A percentile compares a stretch with the other conserved stretches of the same genome.
Evolutionary conservation across 768 basidiomycete species (phyloP).

Genomic region (Termitomyces sp.): DNA sequence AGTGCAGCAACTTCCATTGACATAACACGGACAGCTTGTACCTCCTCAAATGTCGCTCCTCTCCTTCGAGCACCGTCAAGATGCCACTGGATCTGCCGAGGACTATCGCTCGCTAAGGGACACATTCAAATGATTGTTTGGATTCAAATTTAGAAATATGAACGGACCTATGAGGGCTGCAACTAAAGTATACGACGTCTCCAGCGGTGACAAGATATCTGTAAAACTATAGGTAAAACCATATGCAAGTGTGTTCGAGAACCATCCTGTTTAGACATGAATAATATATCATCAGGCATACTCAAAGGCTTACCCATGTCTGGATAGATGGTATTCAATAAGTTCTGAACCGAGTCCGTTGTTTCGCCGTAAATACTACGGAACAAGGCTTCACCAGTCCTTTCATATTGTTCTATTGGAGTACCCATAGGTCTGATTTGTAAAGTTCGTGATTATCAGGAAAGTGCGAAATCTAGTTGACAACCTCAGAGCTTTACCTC

Average conservation of each 20-base stretch:
- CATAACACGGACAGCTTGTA: constrained; percentile 50
- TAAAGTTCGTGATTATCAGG: neutral
- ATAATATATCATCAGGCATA: neutral
- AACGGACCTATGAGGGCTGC: constrained; percentile 45
- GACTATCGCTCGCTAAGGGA: constrained; percentile 45
- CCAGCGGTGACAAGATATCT: constrained; percentile 42
- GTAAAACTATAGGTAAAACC: constrained; percentile 52
- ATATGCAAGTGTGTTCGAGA: constrained; percentile 51
- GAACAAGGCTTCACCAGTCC: constrained; percentile 42
- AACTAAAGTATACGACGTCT: constrained; percentile 61
- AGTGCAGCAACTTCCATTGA: constrained; percentile 46
- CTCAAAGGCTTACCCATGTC: constrained; percentile 49
- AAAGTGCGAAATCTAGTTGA: neutral
- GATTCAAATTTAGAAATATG: neutral
- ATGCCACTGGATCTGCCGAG: constrained; percentile 66
- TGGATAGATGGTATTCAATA: constrained; percentile 54
- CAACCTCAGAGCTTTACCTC: constrained; percentile 24
- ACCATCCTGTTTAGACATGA: constrained; percentile 40
- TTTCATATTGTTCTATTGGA: constrained; percentile 40
- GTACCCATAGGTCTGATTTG: constrained; percentile 34
- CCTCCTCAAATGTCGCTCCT: constrained; percentile 52
- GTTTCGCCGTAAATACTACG: constrained; percentile 53
- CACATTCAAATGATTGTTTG: neutral
- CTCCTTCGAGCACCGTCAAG: constrained; percentile 50
- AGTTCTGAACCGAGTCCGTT: constrained; percentile 39